Evolutionary conservation across 495 filamentous ascomycete genomes (phyloP).

Genomic region (Letharia lupina): DNA sequence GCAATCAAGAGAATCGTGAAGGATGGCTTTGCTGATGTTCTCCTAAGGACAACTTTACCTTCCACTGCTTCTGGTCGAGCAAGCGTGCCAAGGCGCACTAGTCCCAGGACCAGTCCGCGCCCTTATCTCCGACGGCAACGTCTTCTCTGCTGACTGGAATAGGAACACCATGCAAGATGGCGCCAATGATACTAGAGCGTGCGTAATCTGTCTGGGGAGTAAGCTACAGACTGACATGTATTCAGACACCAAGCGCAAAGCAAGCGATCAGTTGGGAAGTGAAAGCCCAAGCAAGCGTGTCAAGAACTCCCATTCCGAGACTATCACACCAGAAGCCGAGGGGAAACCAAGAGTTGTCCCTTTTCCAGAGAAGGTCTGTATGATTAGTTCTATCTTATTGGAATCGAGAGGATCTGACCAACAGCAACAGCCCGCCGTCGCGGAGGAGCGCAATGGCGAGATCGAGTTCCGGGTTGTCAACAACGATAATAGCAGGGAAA

Average conservation of each 20-base stretch:
- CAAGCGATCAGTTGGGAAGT: conserved; percentile 54
- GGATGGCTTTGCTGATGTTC: not conserved
- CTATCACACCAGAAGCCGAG: conserved; percentile 47
- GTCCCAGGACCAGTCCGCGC: not conserved
- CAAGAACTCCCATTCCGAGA: conserved; percentile 42
- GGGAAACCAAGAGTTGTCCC: conserved; percentile 53
- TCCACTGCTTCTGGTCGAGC: not conserved
- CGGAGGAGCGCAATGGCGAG: conserved; percentile 89
- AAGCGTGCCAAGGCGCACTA: conserved; percentile 12
- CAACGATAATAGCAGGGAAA: conserved; percentile 82
- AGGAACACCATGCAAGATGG: conserved; percentile 16
- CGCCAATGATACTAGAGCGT: conserved; percentile 26
- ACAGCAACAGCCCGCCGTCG: conserved; percentile 61
- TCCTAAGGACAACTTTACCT: conserved; percentile 16
- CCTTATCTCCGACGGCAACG: not conserved
- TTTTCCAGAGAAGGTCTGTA: conserved; percentile 72
- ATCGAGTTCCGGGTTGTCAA: conserved; percentile 98
- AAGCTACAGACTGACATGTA: conserved; percentile 16
- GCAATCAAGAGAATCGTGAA: not conserved
- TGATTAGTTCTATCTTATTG: not conserved
- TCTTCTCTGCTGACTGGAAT: conserved; percentile 5
- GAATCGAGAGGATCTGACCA: conserved; percentile 13
- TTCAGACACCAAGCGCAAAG: conserved; percentile 67
- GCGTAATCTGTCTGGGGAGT: not conserved
- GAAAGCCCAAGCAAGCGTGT: conserved; percentile 52